Evolutionary conservation across 805 yeast species (phyloP), one percentile per base, ranked within the genome.

Genomic region (Candida nanaspora): DNA sequence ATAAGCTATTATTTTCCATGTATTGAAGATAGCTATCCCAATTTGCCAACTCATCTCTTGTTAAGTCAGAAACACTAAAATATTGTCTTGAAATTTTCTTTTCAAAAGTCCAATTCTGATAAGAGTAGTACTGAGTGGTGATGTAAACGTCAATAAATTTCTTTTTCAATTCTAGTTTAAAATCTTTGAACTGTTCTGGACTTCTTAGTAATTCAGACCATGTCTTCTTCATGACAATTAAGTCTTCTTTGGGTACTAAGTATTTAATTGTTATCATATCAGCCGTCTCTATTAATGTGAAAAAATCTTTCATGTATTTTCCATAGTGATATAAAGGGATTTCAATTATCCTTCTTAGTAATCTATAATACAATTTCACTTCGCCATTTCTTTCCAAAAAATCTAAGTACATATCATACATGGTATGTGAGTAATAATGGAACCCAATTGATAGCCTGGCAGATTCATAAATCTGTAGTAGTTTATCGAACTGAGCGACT

Each of bases 21-120:
- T 67, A 75, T 46, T 70, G 70, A 29, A 83, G 50, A 55, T 82
- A 86, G 23, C 64, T 56, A 40, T 69, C 74, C 78, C 95, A 82
- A 10, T 62, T 65, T 16, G 69, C 72, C 18, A 81, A 51, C 47
- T 82, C 84, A 51, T 53, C 45, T 56, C 71, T 46, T 46, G 55
- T 37, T 22, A 60, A 47, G 27, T 55, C 47, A 66, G 58, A 51
- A 1, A 68, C 64, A 22, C 59, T 61, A 47, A 54, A 72, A 45
- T 61, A 70, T 7, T 68, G 69, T 9, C 57, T 45, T 6, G 53
- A 46, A 6, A 77, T 48, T 2, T 55, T 52, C 42, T 66, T 65
- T 45, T 80, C 86, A 55, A 54, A 79, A 8, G 60, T 55, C 53
- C 66, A 78, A 11, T 75, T 40, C 43, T 74, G 76, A 55, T 61